Evolutionary conservation across 2,329 filamentous ascomycete species (phyloP), one percentile per base, ranked within the genome.

Genomic region (Trichoderma atroviride): DNA sequence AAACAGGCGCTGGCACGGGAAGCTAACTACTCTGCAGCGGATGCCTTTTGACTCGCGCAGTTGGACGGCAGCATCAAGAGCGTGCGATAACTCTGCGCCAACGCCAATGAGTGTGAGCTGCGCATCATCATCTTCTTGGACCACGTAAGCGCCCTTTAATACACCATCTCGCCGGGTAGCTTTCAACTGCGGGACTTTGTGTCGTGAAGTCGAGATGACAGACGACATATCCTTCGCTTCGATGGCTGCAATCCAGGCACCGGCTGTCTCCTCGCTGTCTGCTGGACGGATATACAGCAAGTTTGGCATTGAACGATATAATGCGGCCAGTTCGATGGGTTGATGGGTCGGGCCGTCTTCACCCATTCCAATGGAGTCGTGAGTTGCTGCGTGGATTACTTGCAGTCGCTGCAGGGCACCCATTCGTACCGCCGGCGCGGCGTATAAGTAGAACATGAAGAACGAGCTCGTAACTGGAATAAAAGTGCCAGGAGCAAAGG

Each of bases 251-350:
- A 82, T 82, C 77, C 82, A 88, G 4, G 86, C 87, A 14, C 87
- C 87, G 1, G 83, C 83, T 0, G 81, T 82, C 75, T 90, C 88
- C 73, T 90, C 86, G 58, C 81, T 83, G 71, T 90, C 87, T 58
- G 82, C 82, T 0, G 88, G 88, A 0, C 88, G 85, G 68, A 90
- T 87, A 74, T 89, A 89, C 1, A 86, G 78, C 0, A 90, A 71
- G 70, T 89, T 89, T 0, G 87, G 88, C 87, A 90, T 90, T 29
- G 87, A 84, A 5, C 88, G 84, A 75, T 87, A 90, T 2, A 90
- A 79, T 0, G 83, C 77, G 11, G 85, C 83, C 0, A 90, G 79
- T 43, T 84, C 87, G 35, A 90, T 84, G 2, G 88, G 87, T 74
- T 90, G 88, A 72, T 90, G 88, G 0, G 88, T 89, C 0, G 87